These are phyloP conservation scores for Fragaria ananassa DNA, from an alignment of 306 rosid genomes.

Conservation along the genomic window DNA sequence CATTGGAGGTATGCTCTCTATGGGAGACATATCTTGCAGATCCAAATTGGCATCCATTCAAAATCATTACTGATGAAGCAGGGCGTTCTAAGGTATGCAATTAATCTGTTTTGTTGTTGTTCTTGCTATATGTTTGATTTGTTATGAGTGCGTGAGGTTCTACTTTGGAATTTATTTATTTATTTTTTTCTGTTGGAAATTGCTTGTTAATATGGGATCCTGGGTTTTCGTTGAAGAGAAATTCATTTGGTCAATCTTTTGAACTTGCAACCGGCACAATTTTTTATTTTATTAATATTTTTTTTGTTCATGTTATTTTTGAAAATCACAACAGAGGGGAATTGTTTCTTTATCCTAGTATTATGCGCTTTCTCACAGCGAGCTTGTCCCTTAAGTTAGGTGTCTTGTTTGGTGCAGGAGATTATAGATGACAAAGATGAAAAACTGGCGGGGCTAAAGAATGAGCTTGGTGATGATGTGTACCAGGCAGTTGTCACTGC, in stretches of 20 bases:
- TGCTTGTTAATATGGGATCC: background rate
- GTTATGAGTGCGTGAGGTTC: background rate
- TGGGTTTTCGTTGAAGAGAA: background rate
- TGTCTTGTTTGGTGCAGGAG: conserved; percentile 41
- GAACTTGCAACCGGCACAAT: background rate
- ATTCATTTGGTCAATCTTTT: background rate
- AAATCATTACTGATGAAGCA: conserved; percentile 30
- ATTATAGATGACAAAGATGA: conserved; percentile 58
- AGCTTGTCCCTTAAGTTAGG: conserved; percentile 1
- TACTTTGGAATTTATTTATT: background rate
- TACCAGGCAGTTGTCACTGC: conserved; percentile 49
- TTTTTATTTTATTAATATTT: background rate
- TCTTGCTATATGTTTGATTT: background rate
- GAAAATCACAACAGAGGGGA: background rate
- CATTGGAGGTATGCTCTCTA: conserved; percentile 36
- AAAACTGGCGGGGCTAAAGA: conserved; percentile 48
- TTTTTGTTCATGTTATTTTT: background rate
- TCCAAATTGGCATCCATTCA: conserved; percentile 85
- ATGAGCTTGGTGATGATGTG: conserved; percentile 54
- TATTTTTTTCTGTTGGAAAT: background rate
- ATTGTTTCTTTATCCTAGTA: background rate
- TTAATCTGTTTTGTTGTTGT: background rate
- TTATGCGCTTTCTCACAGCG: background rate
- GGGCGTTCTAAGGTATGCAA: conserved; percentile 39
- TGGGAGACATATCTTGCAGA: conserved; percentile 64